Percentiles rank a stretch among this genome's conserved stretches.
Conservation (phyloP, 495 filamentous ascomycete species). For the Platismatia glauca region DNA sequence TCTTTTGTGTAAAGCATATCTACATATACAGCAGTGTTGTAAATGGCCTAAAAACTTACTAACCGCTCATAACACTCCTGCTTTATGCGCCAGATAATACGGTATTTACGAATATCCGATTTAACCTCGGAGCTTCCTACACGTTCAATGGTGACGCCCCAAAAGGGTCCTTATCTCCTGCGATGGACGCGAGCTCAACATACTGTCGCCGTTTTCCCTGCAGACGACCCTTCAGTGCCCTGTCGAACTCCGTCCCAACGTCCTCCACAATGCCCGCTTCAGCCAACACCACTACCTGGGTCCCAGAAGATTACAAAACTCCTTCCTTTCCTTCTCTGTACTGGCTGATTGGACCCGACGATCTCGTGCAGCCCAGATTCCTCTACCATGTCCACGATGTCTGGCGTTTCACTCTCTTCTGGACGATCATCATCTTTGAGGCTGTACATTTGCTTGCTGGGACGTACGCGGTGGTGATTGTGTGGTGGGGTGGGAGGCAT, state of each 20-base stretch:
- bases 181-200: neutral
- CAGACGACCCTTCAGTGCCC: neutral
- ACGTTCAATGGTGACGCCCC: too few species aligned
- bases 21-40: too few species aligned
- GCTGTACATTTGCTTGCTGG: slow-evolving; percentile 46
- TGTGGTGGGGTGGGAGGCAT: slow-evolving; percentile 31
- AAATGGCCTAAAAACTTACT: too few species aligned
- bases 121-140: too few species aligned
- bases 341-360: slow-evolving; percentile 52
- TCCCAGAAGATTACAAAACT: slow-evolving; percentile 57
- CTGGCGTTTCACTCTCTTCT: slow-evolving; percentile 85
- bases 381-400: slow-evolving; percentile 75
- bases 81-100: too few species aligned
- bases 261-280: neutral
- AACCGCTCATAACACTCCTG: too few species aligned
- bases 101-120: too few species aligned
- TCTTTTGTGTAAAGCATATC: too few species aligned
- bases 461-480: slow-evolving; percentile 63
- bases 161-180: too few species aligned
- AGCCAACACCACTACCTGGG: slow-evolving; percentile 33
- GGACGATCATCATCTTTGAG: slow-evolving; percentile 57
- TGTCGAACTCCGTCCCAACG: neutral
- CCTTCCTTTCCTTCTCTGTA: slow-evolving; percentile 86
- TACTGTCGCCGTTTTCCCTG: neutral
- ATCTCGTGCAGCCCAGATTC: slow-evolving; percentile 44